A percentile compares a stretch with the other conserved stretches of the same genome.
Conservation (phyloP, 2,329 filamentous ascomycete species). For the Botryotinia narcissicola region DNA sequence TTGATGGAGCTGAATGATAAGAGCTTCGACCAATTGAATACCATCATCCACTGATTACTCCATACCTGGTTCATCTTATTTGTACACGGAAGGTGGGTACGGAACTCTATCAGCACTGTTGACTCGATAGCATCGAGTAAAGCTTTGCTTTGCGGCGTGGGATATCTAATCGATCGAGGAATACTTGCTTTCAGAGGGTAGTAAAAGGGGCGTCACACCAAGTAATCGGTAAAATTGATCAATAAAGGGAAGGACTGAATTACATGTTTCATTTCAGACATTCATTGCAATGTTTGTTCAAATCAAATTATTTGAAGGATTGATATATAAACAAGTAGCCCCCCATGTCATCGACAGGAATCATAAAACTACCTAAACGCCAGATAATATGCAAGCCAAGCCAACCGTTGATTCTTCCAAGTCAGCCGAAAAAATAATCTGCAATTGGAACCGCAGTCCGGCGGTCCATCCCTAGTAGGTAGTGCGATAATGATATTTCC, state of each 20-base stretch:
- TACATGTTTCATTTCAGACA: not conserved
- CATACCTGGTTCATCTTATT: not conserved
- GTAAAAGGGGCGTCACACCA: not conserved
- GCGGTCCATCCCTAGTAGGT: conserved; percentile 5
- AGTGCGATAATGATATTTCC: conserved; percentile 8
- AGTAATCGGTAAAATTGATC: not conserved
- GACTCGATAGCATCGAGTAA: conserved; percentile 18
- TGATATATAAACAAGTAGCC: not conserved
- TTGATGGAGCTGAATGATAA: conserved; percentile 24
- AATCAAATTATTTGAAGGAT: not conserved
- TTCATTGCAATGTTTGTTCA: not conserved
- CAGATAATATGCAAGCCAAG: conserved; percentile 1
- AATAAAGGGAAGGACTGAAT: not conserved
- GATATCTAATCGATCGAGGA: not conserved
- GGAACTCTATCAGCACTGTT: conserved; percentile 4
- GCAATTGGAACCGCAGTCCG: conserved; percentile 1
- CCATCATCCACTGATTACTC: not conserved
- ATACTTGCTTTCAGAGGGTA: not conserved
- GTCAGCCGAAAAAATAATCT: conserved; percentile 6
- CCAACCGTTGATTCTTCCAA: conserved; percentile 5
- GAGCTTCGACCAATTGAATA: conserved; percentile 27
- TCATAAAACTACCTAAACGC: conserved; percentile 11
- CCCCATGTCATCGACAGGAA: not conserved
- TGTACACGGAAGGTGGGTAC: conserved; percentile 9
- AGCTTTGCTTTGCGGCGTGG: not conserved